These are phyloP conservation scores for Phytophthora sojae DNA, from an alignment of 352 stramenopile genomes.

Conservation along the genomic window DNA sequence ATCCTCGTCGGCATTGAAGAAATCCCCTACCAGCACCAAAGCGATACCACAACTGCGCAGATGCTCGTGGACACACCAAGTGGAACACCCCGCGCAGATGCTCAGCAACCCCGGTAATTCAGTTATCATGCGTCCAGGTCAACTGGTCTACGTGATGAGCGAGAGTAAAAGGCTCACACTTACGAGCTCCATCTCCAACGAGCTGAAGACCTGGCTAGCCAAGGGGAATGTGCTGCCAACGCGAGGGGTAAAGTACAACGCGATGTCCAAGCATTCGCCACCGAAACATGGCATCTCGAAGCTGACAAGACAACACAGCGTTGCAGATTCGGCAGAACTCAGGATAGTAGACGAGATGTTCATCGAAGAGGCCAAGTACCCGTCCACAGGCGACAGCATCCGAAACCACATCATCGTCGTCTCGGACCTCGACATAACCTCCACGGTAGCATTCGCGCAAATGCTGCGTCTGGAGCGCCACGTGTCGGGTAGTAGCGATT, in stretches of 20 bases:
- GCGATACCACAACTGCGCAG: constrained; percentile 26
- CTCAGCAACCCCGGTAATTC: constrained; percentile 63
- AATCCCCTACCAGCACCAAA: not conserved
- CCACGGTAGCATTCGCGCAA: constrained; percentile 58
- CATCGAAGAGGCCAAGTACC: constrained; percentile 45
- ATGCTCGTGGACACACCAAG: constrained; percentile 29
- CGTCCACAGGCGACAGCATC: constrained; percentile 31
- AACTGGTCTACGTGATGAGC: constrained; percentile 75
- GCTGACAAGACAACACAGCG: not conserved
- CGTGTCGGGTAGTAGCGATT: constrained; percentile 39
- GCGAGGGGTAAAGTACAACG: constrained; percentile 7
- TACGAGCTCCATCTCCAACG: constrained; percentile 47
- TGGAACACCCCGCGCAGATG: constrained; percentile 31
- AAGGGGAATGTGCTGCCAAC: constrained; percentile 51
- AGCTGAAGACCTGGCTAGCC: constrained; percentile 54
- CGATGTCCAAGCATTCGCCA: constrained; percentile 5
- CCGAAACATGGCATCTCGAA: constrained; percentile 2
- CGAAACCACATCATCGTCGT: constrained; percentile 72
- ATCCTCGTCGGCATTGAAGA: constrained; percentile 1
- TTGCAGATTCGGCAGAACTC: constrained; percentile 12
- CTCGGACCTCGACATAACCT: constrained; percentile 52
- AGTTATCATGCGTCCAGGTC: constrained; percentile 45
- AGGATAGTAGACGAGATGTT: constrained; percentile 39
- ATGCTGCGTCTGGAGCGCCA: constrained; percentile 59
- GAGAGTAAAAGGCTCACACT: constrained; percentile 70